Conservation (phyloP, 306 rosid genomes). For the Prunus campanulata region DNA sequence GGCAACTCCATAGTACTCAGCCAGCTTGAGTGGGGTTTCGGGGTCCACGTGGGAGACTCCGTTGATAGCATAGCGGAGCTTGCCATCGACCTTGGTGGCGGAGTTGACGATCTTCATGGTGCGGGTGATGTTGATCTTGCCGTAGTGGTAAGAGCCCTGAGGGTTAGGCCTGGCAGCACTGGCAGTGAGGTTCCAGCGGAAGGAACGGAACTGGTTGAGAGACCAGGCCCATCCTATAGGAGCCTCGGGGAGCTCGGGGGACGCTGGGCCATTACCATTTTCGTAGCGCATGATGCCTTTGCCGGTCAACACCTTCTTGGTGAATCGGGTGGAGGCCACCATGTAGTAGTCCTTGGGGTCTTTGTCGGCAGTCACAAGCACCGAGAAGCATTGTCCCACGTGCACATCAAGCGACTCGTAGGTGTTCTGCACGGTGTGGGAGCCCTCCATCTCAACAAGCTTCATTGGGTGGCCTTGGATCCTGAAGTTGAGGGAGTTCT, state of each 20-base stretch:
- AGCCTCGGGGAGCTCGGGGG: constrained; percentile 48
- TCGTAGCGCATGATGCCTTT: constrained; percentile 57
- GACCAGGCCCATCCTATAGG: constrained; percentile 91
- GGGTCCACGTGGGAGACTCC: constrained; percentile 55
- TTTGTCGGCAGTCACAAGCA: constrained; percentile 64
- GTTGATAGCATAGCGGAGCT: constrained; percentile 67
- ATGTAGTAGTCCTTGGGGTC: constrained; percentile 60
- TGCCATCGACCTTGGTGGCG: constrained; percentile 29
- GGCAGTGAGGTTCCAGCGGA: constrained; percentile 80
- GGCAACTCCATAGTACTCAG: constrained; percentile 44
- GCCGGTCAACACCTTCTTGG: constrained; percentile 28
- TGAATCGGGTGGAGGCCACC: constrained; percentile 69
- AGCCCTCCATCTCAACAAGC: constrained; percentile 81
- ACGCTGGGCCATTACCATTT: constrained; percentile 47
- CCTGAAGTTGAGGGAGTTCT: constrained; percentile 62
- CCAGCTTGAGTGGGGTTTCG: constrained; percentile 66
- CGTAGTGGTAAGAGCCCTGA: constrained; percentile 78
- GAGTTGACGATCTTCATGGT: constrained; percentile 59
- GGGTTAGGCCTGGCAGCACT: constrained; percentile 95
- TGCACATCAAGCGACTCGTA: constrained; percentile 77
- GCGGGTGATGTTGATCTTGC: constrained; percentile 62
- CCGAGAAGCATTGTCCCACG: constrained; percentile 58
- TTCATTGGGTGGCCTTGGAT: constrained; percentile 62
- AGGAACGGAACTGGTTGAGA: constrained; percentile 71
- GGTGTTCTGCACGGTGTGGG: constrained; percentile 63